A percentile compares a stretch with the other conserved stretches of the same genome.
Conservation (phyloP, 2,329 filamentous ascomycete genomes). For the Colletotrichum lupini region DNA sequence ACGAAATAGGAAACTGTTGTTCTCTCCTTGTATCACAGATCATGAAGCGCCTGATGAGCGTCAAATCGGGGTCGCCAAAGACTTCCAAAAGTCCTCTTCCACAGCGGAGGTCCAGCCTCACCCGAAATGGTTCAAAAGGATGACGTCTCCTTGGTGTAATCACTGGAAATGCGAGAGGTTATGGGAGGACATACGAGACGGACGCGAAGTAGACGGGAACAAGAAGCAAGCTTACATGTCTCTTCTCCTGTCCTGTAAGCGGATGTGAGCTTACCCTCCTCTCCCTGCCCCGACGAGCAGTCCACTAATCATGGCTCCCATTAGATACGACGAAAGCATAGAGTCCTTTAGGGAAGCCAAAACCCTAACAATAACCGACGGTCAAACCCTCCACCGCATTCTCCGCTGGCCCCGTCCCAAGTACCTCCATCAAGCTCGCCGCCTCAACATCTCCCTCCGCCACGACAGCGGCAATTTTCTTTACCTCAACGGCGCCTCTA, state of each 20-base stretch:
- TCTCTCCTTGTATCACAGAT: slow-evolving; percentile 29
- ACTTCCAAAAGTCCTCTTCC: not conserved
- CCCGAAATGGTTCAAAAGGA: slow-evolving; percentile 30
- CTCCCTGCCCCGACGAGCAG: not conserved
- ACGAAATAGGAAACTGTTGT: not conserved
- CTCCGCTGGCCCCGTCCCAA: not conserved
- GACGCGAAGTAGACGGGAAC: not conserved
- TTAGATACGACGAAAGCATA: slow-evolving; percentile 29
- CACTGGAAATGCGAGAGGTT: slow-evolving; percentile 36
- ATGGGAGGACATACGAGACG: slow-evolving; percentile 25
- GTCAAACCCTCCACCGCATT: slow-evolving; percentile 24
- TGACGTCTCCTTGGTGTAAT: slow-evolving; percentile 36
- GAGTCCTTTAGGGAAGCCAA: slow-evolving; percentile 18
- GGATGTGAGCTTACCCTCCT: slow-evolving; percentile 18
- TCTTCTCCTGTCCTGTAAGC: slow-evolving; percentile 32
- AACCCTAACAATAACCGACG: slow-evolving; percentile 31
- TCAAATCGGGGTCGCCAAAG: slow-evolving; percentile 19
- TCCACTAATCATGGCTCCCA: not conserved
- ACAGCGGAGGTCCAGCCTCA: slow-evolving; percentile 20
- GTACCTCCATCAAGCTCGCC: not conserved
- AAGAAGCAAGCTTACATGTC: slow-evolving; percentile 18
- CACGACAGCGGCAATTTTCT: slow-evolving; percentile 34
- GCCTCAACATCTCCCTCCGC: slow-evolving; percentile 35
- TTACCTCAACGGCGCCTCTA: slow-evolving; percentile 20
- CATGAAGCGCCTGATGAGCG: slow-evolving; percentile 33